Evolutionary conservation across 148 eudicot species (phyloP), one percentile per base, ranked within the genome.

Genomic region (Rhododendron simsii): DNA sequence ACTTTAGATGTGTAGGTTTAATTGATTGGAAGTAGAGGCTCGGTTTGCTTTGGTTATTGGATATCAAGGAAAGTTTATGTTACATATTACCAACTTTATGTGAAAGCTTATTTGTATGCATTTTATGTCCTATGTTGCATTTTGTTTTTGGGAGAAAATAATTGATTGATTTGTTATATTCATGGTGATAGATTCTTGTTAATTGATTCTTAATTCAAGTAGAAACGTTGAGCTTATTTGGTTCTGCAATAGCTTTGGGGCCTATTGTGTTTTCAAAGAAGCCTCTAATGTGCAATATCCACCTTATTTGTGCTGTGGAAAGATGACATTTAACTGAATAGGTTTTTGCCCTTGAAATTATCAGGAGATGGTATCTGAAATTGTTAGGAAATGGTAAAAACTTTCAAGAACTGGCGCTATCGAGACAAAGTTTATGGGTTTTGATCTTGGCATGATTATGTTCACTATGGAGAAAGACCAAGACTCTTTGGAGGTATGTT

Each of bases 401-500:
- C 87, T 97, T 87, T 78, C 93, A 78, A 95, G 94, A 91, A 94
- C 96, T 1, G 98, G 98, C 69, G 90, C 93, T 41, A 85, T 94
- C 59, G 95, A 94, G 88, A 90, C 91, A 44, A 91, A 89, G 87
- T 97, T 97, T 86, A 88, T 89, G 91, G 96, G 93, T 12, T 88
- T 97, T 85, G 99, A 97, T 90, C 41, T 90, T 30, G 89, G 87
- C 88, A 95, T 98, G 57, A 86, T 97, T 78, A 97, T 95, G 99
- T 92, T 97, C 91, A 95, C 94, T 78, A 88, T 94, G 94, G 93
- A 95, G 86, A 89, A 89, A 80, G 95, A 96, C 53, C 98, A 88
- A 86, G 96, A 93, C 84, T 82, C 89, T 80, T 87, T 90, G 47
- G 96, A 97, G 99, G 99, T 97, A 90, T 57, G 69, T 30, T 44